phyloP scores from a whole-genome alignment of 2,329 filamentous ascomycete genomes.

The Xylariaceae sp. region DNA sequence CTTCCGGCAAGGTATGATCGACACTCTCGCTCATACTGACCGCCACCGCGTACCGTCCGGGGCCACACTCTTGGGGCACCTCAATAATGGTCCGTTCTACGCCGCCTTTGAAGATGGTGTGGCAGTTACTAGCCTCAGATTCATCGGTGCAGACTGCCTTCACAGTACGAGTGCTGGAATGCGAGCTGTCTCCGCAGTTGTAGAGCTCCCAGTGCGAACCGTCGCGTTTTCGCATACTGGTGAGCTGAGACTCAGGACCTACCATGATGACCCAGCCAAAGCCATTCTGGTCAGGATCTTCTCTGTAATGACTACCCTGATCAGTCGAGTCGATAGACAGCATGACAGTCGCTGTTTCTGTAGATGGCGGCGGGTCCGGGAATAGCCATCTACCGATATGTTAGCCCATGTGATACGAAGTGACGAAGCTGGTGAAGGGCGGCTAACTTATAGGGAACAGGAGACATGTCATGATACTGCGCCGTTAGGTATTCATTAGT shows the following conservation, averaged over 20 bases:
- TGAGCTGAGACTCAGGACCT: constrained; percentile 38
- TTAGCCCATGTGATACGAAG: background rate
- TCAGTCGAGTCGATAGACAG: constrained; percentile 31
- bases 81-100: constrained; percentile 45
- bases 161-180: constrained; percentile 42
- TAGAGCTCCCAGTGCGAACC: constrained; percentile 51
- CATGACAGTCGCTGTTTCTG: background rate
- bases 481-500: background rate
- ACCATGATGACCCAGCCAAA: constrained; percentile 42
- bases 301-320: constrained; percentile 18
- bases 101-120: constrained; percentile 44
- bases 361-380: constrained; percentile 6
- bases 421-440: background rate
- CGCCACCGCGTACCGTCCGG: constrained; percentile 47
- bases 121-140: constrained; percentile 42
- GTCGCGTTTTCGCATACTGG: constrained; percentile 46
- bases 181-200: constrained; percentile 40
- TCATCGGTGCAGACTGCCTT: constrained; percentile 44
- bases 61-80: constrained; percentile 46
- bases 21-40: constrained; percentile 31
- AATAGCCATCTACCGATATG: constrained; percentile 8
- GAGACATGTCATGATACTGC: background rate
- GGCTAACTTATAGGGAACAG: constrained; percentile 6
- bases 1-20: constrained; percentile 14
- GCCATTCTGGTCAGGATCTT: constrained; percentile 35